Percentiles rank a stretch among this genome's conserved stretches.
Evolutionary conservation across 2,329 filamentous ascomycete genomes (phyloP).

Genomic region (Myriosclerotinia curreyana): DNA sequence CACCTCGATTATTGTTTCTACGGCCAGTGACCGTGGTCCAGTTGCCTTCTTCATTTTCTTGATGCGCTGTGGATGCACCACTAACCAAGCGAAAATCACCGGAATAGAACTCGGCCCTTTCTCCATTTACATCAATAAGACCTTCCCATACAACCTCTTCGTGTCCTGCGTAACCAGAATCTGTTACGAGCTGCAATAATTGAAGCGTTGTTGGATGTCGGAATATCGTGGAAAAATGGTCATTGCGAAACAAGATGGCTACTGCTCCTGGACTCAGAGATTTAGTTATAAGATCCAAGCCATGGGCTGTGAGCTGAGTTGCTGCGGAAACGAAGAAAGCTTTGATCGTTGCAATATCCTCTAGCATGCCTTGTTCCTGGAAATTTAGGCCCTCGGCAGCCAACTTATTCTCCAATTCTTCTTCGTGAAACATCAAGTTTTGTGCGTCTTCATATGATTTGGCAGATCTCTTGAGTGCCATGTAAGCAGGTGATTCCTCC

Average conservation of each 20-base stretch:
- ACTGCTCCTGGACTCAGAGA: slow-evolving; percentile 73
- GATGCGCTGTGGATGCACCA: slow-evolving; percentile 42
- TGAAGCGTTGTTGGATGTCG: slow-evolving; percentile 76
- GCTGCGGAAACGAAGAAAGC: slow-evolving; percentile 74
- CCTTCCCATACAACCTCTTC: slow-evolving; percentile 97
- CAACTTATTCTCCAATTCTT: slow-evolving; percentile 82
- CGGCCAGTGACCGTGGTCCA: slow-evolving; percentile 31
- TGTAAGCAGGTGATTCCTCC: slow-evolving; percentile 62
- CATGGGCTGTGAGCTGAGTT: slow-evolving; percentile 82
- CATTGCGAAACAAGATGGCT: slow-evolving; percentile 92
- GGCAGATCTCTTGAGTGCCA: slow-evolving; percentile 70
- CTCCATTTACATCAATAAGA: slow-evolving; percentile 81
- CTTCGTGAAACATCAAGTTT: slow-evolving; percentile 81
- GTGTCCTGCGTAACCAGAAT: slow-evolving; percentile 83
- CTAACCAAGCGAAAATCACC: slow-evolving; percentile 89
- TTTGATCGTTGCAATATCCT: slow-evolving; percentile 82
- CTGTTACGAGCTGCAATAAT: slow-evolving; percentile 83
- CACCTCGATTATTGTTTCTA: slow-evolving; percentile 7
- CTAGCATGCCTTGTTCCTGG: slow-evolving; percentile 74
- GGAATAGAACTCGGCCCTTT: slow-evolving; percentile 77
- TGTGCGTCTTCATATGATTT: slow-evolving; percentile 90
- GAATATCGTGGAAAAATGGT: slow-evolving; percentile 94
- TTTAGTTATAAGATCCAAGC: slow-evolving; percentile 69
- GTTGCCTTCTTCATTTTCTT: slow-evolving; percentile 21
- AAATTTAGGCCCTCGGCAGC: slow-evolving; percentile 58